phyloP scores from a whole-genome alignment of 148 eudicot species.

The Mesembryanthemum crystallinum region DNA sequence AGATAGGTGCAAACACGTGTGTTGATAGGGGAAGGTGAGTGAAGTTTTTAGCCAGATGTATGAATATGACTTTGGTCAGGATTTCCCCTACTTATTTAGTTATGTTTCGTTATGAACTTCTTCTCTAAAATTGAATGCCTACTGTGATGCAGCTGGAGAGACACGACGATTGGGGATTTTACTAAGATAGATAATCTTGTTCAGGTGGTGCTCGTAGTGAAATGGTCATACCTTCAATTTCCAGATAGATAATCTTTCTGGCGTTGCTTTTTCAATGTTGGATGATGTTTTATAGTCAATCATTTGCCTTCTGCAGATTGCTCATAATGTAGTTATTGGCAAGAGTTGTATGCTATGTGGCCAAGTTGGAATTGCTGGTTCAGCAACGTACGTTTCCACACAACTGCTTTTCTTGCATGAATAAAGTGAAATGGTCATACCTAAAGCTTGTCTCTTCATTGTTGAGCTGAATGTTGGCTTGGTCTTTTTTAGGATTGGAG shows the following conservation, averaged over 20 bases:
- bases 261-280: background rate
- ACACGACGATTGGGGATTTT: constrained; percentile 70
- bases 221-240: too few relatives aligned
- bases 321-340: constrained; percentile 81
- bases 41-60: background rate
- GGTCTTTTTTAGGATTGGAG: constrained; percentile 53
- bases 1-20: constrained; percentile 92
- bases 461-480: constrained; percentile 16
- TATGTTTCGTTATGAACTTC: background rate
- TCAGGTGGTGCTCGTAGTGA: constrained; percentile 3
- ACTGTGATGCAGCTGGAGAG: constrained; percentile 78
- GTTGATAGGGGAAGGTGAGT: constrained; percentile 93
- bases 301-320: constrained; percentile 56
- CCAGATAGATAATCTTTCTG: background rate
- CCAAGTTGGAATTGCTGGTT: constrained; percentile 93
- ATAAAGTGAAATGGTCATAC: background rate
- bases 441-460: background rate
- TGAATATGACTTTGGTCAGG: background rate
- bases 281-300: background rate
- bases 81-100: background rate
- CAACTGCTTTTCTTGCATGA: constrained; percentile 7
- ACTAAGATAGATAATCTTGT: constrained; percentile 88
- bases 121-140: background rate
- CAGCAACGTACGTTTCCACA: constrained; percentile 59
- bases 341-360: constrained; percentile 78